phyloP scores from a whole-genome alignment of 176 grass and related monocot species.

The Themeda triandra region DNA sequence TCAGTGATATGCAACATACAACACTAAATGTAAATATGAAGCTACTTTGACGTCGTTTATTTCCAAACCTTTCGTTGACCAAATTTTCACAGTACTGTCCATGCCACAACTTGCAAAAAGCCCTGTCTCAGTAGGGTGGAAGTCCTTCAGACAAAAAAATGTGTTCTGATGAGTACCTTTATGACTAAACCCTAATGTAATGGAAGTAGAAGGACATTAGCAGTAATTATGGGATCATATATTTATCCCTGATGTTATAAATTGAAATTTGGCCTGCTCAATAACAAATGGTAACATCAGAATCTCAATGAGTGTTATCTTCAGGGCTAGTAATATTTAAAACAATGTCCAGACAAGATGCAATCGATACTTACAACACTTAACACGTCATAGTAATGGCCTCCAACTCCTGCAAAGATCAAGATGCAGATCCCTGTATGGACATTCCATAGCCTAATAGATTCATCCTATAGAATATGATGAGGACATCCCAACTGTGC shows the following conservation, averaged over 20 bases:
- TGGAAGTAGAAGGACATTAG: neutral
- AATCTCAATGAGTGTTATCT: no score
- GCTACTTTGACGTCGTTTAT: neutral
- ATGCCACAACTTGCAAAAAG: conserved; percentile 88
- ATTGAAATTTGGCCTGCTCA: neutral
- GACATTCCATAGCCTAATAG: no score
- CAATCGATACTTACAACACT: no score
- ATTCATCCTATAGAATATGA: no score
- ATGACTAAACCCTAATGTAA: neutral
- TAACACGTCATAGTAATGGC: no score
- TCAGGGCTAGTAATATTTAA: no score
- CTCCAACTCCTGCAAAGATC: no score
- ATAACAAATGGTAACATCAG: no score
- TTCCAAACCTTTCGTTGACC: conserved; percentile 87
- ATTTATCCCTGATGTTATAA: neutral
- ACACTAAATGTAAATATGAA: neutral
- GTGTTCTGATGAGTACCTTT: neutral
- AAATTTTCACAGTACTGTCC: conserved; percentile 91
- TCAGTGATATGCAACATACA: conserved; percentile 2
- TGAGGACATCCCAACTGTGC: no score
- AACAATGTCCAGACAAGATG: no score
- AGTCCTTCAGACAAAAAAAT: conserved; percentile 51
- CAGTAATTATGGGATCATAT: neutral
- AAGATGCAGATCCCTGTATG: no score
- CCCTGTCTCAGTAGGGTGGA: conserved; percentile 79